These are phyloP conservation scores for Coemansia sp. DNA, from an alignment of 192 early-diverging fungal genomes.

Conservation along the genomic window DNA sequence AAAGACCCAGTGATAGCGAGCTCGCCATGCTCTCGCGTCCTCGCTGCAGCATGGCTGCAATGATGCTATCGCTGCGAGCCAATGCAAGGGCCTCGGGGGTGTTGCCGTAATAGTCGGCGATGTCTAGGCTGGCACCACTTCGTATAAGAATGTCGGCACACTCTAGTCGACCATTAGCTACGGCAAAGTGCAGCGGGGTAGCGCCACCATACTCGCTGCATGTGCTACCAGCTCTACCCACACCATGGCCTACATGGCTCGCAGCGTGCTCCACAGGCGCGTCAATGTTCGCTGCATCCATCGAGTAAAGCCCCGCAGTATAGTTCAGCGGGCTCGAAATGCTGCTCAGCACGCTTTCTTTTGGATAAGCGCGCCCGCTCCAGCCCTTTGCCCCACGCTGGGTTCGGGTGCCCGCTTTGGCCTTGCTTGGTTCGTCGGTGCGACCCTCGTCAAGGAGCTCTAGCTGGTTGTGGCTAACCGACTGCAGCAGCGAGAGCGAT, in stretches of 20 bases:
- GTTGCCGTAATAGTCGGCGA: conserved; percentile 57
- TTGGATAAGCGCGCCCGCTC: conserved; percentile 4
- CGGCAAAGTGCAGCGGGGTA: conserved; percentile 81
- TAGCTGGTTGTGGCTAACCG: background rate
- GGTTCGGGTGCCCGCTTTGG: background rate
- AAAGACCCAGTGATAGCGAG: background rate
- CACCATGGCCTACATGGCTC: background rate
- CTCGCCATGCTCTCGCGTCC: conserved; percentile 3
- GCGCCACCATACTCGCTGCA: conserved; percentile 54
- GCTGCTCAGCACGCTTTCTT: background rate
- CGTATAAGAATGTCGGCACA: conserved; percentile 63
- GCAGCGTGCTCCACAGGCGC: background rate
- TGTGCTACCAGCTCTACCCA: background rate
- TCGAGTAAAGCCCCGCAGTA: conserved; percentile 30
- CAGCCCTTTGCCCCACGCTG: conserved; percentile 27
- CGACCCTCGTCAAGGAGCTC: background rate
- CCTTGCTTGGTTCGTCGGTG: background rate
- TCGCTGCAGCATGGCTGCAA: background rate
- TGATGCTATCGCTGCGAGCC: conserved; percentile 18
- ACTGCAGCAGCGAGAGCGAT: background rate
- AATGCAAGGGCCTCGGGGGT: conserved; percentile 36
- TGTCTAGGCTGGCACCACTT: conserved; percentile 59
- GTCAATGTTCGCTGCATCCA: conserved; percentile 13
- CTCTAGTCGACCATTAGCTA: conserved; percentile 66
- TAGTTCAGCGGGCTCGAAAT: conserved; percentile 42